These are phyloP conservation scores for Colletotrichum sp. DNA, from an alignment of 2,329 filamentous ascomycete species.

Conservation along the genomic window DNA sequence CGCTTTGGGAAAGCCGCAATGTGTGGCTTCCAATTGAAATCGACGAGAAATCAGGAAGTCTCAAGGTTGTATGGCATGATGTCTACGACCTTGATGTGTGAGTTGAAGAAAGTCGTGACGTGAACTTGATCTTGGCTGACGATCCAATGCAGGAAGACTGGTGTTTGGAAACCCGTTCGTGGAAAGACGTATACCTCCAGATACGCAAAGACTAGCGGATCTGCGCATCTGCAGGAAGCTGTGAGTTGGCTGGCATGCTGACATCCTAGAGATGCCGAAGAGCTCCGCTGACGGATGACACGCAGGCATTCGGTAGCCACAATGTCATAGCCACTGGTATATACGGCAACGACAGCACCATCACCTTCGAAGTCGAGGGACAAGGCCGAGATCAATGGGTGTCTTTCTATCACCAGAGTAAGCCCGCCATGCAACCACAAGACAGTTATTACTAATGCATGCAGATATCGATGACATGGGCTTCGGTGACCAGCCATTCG, in stretches of 20 bases:
- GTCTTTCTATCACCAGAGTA: constrained; percentile 63
- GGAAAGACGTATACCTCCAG: constrained; percentile 52
- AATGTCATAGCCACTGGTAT: constrained; percentile 55
- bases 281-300: neutral
- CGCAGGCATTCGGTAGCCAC: constrained; percentile 45
- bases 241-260: neutral
- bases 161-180: constrained; percentile 48
- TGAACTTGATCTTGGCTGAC: neutral
- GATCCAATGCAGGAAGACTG: constrained; percentile 39
- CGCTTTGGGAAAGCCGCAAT: constrained; percentile 59
- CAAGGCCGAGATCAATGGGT: constrained; percentile 58
- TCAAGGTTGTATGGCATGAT: constrained; percentile 57
- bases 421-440: fast-evolving
- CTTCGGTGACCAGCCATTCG: constrained; percentile 59
- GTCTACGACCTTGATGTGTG: constrained; percentile 56
- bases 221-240: constrained; percentile 56
- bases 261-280: neutral
- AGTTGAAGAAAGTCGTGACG: neutral
- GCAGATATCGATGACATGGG: constrained; percentile 62
- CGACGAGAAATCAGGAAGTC: constrained; percentile 52
- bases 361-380: constrained; percentile 51
- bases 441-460: neutral
- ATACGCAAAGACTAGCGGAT: constrained; percentile 43
- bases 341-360: constrained; percentile 56
- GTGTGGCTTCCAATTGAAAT: constrained; percentile 60